A percentile compares a stretch with the other conserved stretches of the same genome.
Conservation (phyloP, 2,329 filamentous ascomycete species). For the Zelopaecilomyces penicillatus region DNA sequence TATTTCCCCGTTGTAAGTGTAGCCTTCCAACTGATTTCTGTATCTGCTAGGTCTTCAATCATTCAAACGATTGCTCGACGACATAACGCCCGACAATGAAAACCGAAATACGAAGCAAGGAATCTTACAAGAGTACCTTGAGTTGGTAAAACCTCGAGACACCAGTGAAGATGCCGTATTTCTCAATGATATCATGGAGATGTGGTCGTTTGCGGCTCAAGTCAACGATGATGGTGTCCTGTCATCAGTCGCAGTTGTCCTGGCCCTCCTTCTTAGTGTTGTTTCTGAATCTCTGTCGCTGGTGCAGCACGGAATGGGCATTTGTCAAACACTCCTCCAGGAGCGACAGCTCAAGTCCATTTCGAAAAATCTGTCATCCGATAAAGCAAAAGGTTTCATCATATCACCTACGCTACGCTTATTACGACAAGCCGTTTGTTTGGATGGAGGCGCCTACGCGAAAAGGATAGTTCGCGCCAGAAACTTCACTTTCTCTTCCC, state of each 20-base stretch:
- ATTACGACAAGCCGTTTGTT: constrained; percentile 73
- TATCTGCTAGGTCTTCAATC: constrained; percentile 49
- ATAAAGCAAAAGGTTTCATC: constrained; percentile 76
- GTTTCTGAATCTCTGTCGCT: constrained; percentile 68
- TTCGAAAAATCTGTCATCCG: constrained; percentile 67
- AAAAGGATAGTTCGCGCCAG: constrained; percentile 69
- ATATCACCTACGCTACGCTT: constrained; percentile 83
- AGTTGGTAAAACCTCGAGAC: constrained; percentile 41
- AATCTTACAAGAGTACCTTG: constrained; percentile 64
- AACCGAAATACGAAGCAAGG: constrained; percentile 34
- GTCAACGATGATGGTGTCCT: constrained; percentile 73
- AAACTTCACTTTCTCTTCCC: constrained; percentile 68
- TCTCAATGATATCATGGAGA: constrained; percentile 74
- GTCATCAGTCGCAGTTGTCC: constrained; percentile 69
- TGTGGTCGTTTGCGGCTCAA: constrained; percentile 76
- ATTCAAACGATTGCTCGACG: constrained; percentile 64
- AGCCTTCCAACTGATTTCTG: not conserved
- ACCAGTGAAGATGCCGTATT: constrained; percentile 46
- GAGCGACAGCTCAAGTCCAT: constrained; percentile 74
- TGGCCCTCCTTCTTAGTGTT: constrained; percentile 73
- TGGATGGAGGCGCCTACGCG: constrained; percentile 78
- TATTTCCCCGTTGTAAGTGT: not conserved
- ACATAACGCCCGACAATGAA: constrained; percentile 44
- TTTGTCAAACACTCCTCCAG: constrained; percentile 76
- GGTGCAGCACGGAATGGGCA: constrained; percentile 62